Conservation (phyloP, 2,329 filamentous ascomycete genomes). For the Scopulariopsis brevicaulis region DNA sequence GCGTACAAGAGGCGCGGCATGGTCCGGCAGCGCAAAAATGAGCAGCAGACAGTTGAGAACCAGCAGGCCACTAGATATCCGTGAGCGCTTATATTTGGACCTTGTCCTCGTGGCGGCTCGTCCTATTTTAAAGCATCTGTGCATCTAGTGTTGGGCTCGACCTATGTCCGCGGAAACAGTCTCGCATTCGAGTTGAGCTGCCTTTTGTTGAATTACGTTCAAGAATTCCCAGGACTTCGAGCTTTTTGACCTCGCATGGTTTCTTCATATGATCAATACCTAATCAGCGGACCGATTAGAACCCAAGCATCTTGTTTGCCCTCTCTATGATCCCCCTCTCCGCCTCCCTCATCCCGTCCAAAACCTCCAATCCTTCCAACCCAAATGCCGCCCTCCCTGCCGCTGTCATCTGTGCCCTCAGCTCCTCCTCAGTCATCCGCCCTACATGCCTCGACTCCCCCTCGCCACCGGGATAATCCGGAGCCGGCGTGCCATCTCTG, state of each 20-base stretch:
- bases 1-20: background rate
- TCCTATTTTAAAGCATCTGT: too few relatives aligned
- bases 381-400: slow-evolving; percentile 32
- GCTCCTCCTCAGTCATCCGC: slow-evolving; percentile 25
- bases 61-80: too few relatives aligned
- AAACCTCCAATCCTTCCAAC: slow-evolving; percentile 22
- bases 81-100: too few relatives aligned
- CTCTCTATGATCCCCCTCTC: slow-evolving; percentile 22
- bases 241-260: too few relatives aligned
- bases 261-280: too few relatives aligned
- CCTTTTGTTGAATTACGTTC: too few relatives aligned
- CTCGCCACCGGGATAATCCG: slow-evolving; percentile 61
- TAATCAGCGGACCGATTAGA: too few relatives aligned
- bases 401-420: background rate
- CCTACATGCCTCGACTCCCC: slow-evolving; percentile 53
- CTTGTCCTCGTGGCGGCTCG: too few relatives aligned
- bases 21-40: background rate
- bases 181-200: too few relatives aligned
- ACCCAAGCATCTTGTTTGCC: slow-evolving; percentile 33
- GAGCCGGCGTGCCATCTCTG: slow-evolving; percentile 51
- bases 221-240: too few relatives aligned
- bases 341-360: slow-evolving; percentile 16
- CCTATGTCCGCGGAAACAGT: too few relatives aligned
- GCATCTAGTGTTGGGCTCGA: too few relatives aligned
- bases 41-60: background rate